phyloP scores from a whole-genome alignment of 495 filamentous ascomycete species.

The Podospora pseudoanserina region DNA sequence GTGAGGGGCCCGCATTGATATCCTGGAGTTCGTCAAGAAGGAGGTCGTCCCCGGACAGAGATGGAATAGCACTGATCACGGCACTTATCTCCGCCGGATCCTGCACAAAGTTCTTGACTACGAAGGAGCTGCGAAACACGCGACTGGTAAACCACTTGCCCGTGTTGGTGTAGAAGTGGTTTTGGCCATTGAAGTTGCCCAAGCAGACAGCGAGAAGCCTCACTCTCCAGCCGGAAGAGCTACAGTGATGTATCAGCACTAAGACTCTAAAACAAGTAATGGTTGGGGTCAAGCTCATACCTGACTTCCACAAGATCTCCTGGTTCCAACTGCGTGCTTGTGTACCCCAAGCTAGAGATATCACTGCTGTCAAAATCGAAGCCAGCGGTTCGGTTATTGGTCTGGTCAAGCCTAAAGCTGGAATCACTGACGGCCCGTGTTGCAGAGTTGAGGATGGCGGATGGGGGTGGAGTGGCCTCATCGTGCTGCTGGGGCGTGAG shows the following conservation, averaged over 20 bases:
- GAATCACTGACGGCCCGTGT: constrained; percentile 9
- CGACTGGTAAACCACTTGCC: constrained; percentile 68
- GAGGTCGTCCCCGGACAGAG: constrained; percentile 22
- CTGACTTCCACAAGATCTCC: constrained; percentile 71
- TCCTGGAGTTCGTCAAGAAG: constrained; percentile 47
- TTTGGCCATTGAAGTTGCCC: constrained; percentile 55
- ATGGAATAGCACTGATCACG: constrained; percentile 60
- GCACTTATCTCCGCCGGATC: constrained; percentile 52
- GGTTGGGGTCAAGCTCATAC: constrained; percentile 34
- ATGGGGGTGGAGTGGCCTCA: not conserved
- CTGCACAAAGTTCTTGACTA: constrained; percentile 59
- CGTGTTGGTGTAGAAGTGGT: constrained; percentile 68
- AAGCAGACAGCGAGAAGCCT: constrained; percentile 65
- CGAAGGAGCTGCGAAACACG: constrained; percentile 50
- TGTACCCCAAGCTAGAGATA: constrained; percentile 36
- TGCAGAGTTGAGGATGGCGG: not conserved
- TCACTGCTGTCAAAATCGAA: constrained; percentile 39
- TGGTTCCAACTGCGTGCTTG: constrained; percentile 47
- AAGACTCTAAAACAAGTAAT: not conserved
- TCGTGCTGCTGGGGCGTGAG: not conserved
- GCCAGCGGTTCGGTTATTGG: constrained; percentile 26
- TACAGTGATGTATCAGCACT: not conserved
- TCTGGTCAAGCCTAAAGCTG: constrained; percentile 18
- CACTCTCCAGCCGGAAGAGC: constrained; percentile 33
- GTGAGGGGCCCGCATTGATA: constrained; percentile 49